Evolutionary conservation across 768 basidiomycete genomes (phyloP).

Genomic region (Boletus bicolor): DNA sequence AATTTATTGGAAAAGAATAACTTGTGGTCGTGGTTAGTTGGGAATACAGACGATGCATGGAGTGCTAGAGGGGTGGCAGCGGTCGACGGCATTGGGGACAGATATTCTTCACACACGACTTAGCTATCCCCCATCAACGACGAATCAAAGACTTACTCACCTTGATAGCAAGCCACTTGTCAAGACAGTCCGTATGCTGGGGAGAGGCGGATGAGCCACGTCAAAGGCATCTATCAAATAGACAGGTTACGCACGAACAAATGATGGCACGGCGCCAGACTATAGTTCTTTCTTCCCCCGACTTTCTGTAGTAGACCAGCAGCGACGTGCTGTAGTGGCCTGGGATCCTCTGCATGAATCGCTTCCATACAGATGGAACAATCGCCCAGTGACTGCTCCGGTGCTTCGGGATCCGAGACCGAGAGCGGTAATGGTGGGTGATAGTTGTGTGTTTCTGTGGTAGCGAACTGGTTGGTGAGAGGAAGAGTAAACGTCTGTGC

Average conservation of each 20-base stretch:
- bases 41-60: not conserved
- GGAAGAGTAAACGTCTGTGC: not conserved
- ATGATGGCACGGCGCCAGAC: slow-evolving; percentile 87
- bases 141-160: slow-evolving; percentile 28
- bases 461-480: slow-evolving; percentile 46
- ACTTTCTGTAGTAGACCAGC: slow-evolving; percentile 38
- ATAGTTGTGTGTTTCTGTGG: slow-evolving; percentile 71
- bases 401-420: slow-evolving; percentile 67
- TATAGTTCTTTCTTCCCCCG: slow-evolving; percentile 61
- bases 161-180: slow-evolving; percentile 82
- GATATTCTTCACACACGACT: slow-evolving; percentile 56
- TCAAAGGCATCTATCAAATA: not conserved
- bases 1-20: not conserved
- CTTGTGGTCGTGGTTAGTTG: not conserved
- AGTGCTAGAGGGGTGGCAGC: slow-evolving; percentile 65
- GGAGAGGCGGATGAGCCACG: not conserved
- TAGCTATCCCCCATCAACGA: not conserved
- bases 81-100: slow-evolving; percentile 89
- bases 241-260: slow-evolving; percentile 59
- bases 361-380: slow-evolving; percentile 94
- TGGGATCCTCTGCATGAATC: slow-evolving; percentile 53
- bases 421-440: slow-evolving; percentile 67
- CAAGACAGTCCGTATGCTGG: slow-evolving; percentile 84
- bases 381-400: slow-evolving; percentile 75
- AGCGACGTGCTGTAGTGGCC: slow-evolving; percentile 34